Evolutionary conservation across 345 rosid genomes (phyloP), one percentile per base, ranked within the genome.

Genomic region (Boechera divaricarpa): DNA sequence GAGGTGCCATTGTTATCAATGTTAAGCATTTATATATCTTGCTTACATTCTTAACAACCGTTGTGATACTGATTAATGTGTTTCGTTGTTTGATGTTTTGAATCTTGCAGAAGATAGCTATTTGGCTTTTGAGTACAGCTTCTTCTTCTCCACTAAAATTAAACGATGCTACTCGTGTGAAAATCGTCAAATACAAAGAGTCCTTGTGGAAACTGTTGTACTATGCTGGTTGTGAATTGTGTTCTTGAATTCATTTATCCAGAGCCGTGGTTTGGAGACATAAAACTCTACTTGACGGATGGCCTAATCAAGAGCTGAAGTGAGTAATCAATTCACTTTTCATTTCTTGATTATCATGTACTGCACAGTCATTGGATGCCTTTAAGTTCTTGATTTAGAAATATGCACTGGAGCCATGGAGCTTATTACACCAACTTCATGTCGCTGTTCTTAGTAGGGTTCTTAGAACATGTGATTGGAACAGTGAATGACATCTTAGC

Each of bases 291-390:
- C 77, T 93, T 90, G 62, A 72, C 64, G 93, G 85, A 78, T 93
- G 92, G 93, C 98, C 98, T 29, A 64, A 90, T 81, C 97, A 91
- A 77, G 95, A 91, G 80, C 73, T 91, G 38, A 87, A 78, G 97
- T 90, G 77, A 89, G 93, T 80, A 41, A 0, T 69, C 59, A 36
- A 9, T 39, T 24, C 31, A 62, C 16, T 5, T 21, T 38, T 15
- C 26, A 18, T 48, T 59, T 39, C 12, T 39, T 39, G 42, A 39
- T 39, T 9, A 0, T 0, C 4, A 2, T 39, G 42, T 38, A 38
- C 1, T 9, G 0, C 6, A 5, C 5, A 33, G 6, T 2, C 18
- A 45, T 45, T 57, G n/a, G 9, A 10, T 33, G 0, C 32, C 29
- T 47, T 45, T 16, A 28, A 16, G 39, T 15, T 31, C 42, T 11